These are phyloP conservation scores for Aspergillus sp. DNA, from an alignment of 2,329 filamentous ascomycete genomes.

Conservation along the genomic window DNA sequence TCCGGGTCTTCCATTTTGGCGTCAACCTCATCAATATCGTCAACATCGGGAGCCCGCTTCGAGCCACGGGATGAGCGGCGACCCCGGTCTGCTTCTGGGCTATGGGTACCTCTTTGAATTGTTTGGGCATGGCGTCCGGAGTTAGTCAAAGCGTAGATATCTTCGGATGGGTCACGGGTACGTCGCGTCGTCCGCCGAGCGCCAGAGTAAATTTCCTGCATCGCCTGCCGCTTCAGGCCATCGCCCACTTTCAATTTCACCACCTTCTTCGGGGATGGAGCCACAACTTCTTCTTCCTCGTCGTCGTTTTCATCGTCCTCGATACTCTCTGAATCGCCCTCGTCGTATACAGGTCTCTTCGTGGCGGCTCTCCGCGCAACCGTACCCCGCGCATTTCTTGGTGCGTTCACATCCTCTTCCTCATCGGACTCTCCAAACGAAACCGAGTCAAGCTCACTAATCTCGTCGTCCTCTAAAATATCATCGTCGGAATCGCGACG, in stretches of 20 bases:
- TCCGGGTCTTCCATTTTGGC: conserved; percentile 42
- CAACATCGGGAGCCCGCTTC: conserved; percentile 40
- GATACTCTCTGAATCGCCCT: conserved; percentile 48
- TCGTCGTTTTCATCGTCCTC: conserved; percentile 39
- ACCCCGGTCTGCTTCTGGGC: conserved; percentile 43
- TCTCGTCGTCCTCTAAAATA: conserved; percentile 38
- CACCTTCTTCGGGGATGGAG: conserved; percentile 19
- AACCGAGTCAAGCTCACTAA: conserved; percentile 40
- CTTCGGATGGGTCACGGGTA: conserved; percentile 57
- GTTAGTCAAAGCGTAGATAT: conserved; percentile 58
- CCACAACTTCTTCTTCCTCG: conserved; percentile 25
- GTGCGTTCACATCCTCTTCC: conserved; percentile 42
- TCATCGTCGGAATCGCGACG: conserved; percentile 50
- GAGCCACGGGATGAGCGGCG: conserved; percentile 34
- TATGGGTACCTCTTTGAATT: conserved; percentile 55
- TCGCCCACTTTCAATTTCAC: conserved; percentile 33
- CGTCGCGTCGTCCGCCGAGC: conserved; percentile 58
- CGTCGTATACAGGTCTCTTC: conserved; percentile 57
- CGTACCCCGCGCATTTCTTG: conserved; percentile 59
- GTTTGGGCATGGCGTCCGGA: conserved; percentile 59
- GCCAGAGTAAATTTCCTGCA: conserved; percentile 24
- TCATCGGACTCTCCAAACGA: conserved; percentile 49
- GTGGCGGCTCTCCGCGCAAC: conserved; percentile 57
- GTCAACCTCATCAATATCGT: conserved; percentile 17
- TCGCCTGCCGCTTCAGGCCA: conserved; percentile 27